Evolutionary conservation across 2,329 filamentous ascomycete species (phyloP), one percentile per base, ranked within the genome.

Genomic region (Claviceps digitariae): DNA sequence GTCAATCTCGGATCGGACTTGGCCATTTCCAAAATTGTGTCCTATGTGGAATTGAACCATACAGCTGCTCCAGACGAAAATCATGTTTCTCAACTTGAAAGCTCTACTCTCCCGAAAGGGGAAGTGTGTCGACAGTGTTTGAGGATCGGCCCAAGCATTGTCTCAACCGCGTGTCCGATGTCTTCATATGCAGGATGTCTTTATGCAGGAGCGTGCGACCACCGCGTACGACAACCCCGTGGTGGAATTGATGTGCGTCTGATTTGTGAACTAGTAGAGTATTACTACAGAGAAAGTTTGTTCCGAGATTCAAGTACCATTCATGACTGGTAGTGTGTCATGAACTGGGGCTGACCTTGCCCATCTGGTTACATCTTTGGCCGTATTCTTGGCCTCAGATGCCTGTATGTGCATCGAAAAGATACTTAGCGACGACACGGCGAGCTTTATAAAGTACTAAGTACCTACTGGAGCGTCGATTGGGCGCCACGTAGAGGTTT

Each of bases 281-380:
- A 51, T 51, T n/a, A 20, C 27, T 31, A 40, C 27, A 41, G 40
- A 23, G 34, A 36, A 44, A 10, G 13, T 15, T 29, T 27, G 25
- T 43, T 23, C 25, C 40, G n/a, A 51, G 46, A 34, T 10, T 23
- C 40, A 8, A 17, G 10, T 29, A 13, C 48, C 25, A 43, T 43
- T 31, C 43, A 45, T 38, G 20, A 21, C 15, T 27, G 46, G 25
- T 51, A 43, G 43, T 54, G 48, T 51, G 36, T 40, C 29, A 36
- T 48, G 25, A 15, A 48, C 23, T 36, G 36, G 44, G 52, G 48
- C 44, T 41, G 43, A 54, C 44, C 20, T 23, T 51, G 29, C 25
- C 43, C 34, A 43, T 54, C 36, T 34, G 52, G 52, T 34, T 48
- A 41, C 48, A 51, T 54, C 20, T 51, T 48, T 48, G 52, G 52